Conservation (phyloP, 371 early-diverging fungal genomes). For the Apophysomyces elegans region DNA sequence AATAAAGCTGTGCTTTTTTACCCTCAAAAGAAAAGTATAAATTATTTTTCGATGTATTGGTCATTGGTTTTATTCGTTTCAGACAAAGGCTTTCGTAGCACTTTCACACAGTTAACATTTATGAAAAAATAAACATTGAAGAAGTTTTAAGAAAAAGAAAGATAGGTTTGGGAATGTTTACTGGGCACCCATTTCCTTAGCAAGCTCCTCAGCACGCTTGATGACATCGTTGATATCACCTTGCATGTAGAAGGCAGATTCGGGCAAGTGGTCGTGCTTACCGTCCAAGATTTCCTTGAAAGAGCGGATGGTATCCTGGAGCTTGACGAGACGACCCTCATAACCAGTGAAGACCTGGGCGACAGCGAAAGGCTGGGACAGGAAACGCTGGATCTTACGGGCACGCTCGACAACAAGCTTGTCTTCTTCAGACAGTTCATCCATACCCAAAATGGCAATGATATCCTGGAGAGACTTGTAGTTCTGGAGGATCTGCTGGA, state of each 20-base stretch:
- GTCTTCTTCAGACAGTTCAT: constrained; percentile 98
- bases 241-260: constrained; percentile 96
- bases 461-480: constrained; percentile 99
- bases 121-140: not conserved
- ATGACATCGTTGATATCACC: constrained; percentile 94
- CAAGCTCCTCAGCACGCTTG: constrained; percentile 76
- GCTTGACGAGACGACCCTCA: constrained; percentile 93
- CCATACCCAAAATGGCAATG: constrained; percentile 97
- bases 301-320: constrained; percentile 95
- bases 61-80: not conserved
- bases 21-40: not conserved
- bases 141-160: not conserved
- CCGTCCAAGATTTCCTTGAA: constrained; percentile 97
- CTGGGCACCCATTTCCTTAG: constrained; percentile 34
- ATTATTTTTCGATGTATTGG: not conserved
- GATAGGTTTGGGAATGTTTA: constrained; percentile 12
- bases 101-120: not conserved
- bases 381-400: constrained; percentile 96
- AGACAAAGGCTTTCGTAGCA: constrained; percentile 7
- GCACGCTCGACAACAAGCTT: constrained; percentile 97
- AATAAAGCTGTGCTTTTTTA: constrained; percentile 2
- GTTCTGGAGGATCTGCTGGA: constrained; percentile 95
- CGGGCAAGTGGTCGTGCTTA: constrained; percentile 93
- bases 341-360: constrained; percentile 98
- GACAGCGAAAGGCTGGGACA: constrained; percentile 97